Percentiles rank a stretch among this genome's conserved stretches.
Conservation (phyloP, 2,329 filamentous ascomycete species). For the Talaromyces sp. region DNA sequence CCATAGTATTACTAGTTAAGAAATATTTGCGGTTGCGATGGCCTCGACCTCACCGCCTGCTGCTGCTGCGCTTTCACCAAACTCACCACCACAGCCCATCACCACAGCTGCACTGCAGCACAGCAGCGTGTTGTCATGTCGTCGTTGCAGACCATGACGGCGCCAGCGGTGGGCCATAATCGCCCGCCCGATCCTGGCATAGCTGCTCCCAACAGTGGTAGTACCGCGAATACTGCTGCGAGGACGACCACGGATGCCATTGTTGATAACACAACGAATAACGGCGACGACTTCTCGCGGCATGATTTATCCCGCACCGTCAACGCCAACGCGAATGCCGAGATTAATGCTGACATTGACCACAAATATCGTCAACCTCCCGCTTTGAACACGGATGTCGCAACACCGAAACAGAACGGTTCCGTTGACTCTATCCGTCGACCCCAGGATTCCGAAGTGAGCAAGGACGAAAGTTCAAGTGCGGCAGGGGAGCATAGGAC, state of each 20-base stretch:
- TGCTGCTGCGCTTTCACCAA: constrained; percentile 24
- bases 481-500: background rate
- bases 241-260: constrained; percentile 23
- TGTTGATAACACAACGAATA: constrained; percentile 2
- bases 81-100: constrained; percentile 12
- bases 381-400: background rate
- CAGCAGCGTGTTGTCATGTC: constrained; percentile 40
- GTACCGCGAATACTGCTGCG: constrained; percentile 12
- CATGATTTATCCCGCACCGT: background rate
- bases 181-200: constrained; percentile 41
- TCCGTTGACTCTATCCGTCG: background rate
- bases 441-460: constrained; percentile 4
- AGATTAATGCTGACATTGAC: background rate
- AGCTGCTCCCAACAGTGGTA: background rate
- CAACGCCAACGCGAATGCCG: background rate
- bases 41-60: constrained; percentile 23
- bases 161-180: constrained; percentile 44
- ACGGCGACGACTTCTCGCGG: background rate
- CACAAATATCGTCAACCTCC: background rate
- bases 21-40: constrained; percentile 21
- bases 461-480: background rate
- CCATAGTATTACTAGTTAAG: background rate
- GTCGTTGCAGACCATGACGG: constrained; percentile 47
- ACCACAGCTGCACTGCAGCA: constrained; percentile 21
- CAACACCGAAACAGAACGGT: constrained; percentile 6